Base-by-base conservation (phyloP, 352 stramenopile genomes). In the Peronospora belbahrii region DNA sequence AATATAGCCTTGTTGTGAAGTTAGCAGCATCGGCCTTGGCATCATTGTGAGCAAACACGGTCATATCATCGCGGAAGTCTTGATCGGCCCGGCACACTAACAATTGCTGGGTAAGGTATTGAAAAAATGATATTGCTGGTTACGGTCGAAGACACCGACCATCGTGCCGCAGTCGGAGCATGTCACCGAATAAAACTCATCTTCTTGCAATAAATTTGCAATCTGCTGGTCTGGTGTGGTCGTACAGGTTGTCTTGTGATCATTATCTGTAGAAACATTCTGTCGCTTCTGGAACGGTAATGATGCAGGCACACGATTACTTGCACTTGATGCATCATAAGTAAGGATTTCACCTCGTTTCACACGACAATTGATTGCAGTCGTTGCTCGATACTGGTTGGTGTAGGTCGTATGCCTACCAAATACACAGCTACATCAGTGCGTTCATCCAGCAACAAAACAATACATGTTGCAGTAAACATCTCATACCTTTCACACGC, bases 111-210 rank as follows among this genome's bases (percentile, higher is more conserved):
- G 77, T 48, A 88, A 61, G 18, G 74, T 63, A 58, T 88, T 88
- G 52, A 88, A 88, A 42, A 88, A 88, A 44, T 88, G 74, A 44
- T 75, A 88, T 30, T 72, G 61, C 54, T 74, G 62, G 9, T 76
- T 37, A 8, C 23, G 57, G 45, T 88, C 77, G 50, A 71, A 85
- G 5, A 88, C 74, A 15, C 74, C 79, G 11, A 88, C 79, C 13
- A 69, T 78, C 2, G 79, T 91, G 34, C 67, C 60, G 42, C 79
- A 91, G 46, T 91, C 79, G 0, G 79, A 87, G 48, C 79, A 91
- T 27, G 49, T 57, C 17, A 91, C 79, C 0, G 65, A 51, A 31
- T 78, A 80, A 41, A 83, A 91, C 57, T 91, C 79, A 30, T 85
- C 59, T 8, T 46, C 25, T 40, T 62, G 56, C 17, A 84, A 58